Base-by-base conservation (phyloP, 306 rosid species). In the Pyrus communis region DNA sequence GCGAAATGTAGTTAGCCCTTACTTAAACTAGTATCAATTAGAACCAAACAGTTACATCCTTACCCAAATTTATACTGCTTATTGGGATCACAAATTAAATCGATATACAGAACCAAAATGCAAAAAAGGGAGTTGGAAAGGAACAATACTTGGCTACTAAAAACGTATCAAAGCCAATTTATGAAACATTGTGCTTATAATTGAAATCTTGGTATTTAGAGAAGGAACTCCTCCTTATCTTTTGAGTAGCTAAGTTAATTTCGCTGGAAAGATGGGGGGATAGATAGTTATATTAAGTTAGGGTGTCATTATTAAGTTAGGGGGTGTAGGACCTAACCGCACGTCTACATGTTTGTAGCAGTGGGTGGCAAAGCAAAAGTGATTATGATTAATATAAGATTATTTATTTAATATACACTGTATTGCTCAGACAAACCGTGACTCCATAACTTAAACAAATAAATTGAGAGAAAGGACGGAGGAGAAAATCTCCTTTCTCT, bases 321-420 rank as follows among this genome's bases (percentile, higher is more conserved):
- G 84, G 71, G 73, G 59, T 21, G 81, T 38, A 81, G 92, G 93
- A 65, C 81, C 82, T 54, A 19, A 78, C 61, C 62, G 54, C 84
- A 79, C 86, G 89, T 82, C 91, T 84, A 83, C 87, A 87, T 91
- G 93, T 86, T 89, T 80, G 90, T 71, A 81, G 85, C 78, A 80
- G 72, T 79, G 72, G 81, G 77, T 28, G 88, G 87, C 93, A 89
- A 84, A 31, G 46, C 63, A 65, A 78, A 87, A 87, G 88, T 78
- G 73, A 70, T 69, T 71, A 79, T 19, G 80, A 78, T 77, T 75
- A 72, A 21, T 58, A 71, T 64, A 75, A 21, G 70, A 77, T 74
- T 87, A 76, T 57, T 80, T 78, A 82, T 80, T 84, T 67, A 82
- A 55, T 66, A 79, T 46, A 79, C 80, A 83, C 84, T 64, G 78